phyloP scores from a whole-genome alignment of 2,329 filamentous ascomycete genomes.

The Ceratocystis eucalypticola region DNA sequence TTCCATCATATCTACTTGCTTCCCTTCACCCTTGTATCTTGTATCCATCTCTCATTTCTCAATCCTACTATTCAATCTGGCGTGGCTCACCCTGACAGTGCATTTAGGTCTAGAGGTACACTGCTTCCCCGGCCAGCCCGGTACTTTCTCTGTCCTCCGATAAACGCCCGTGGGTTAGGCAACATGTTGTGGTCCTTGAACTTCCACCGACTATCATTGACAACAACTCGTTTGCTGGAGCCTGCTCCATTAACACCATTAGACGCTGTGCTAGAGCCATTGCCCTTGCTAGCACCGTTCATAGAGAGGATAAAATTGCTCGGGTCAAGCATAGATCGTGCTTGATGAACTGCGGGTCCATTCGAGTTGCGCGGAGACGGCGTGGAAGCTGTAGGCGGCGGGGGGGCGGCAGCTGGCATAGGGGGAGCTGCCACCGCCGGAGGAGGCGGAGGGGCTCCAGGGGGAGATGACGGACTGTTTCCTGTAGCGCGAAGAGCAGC shows the following conservation, averaged over 20 bases:
- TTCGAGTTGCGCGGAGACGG: slow-evolving; percentile 20
- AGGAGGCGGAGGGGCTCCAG: slow-evolving; percentile 29
- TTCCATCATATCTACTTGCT: neutral
- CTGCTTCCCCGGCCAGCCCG: slow-evolving; percentile 85
- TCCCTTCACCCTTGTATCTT: neutral
- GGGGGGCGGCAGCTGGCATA: slow-evolving; percentile 29
- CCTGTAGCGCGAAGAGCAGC: slow-evolving; percentile 16
- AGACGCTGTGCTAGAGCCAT: slow-evolving; percentile 28
- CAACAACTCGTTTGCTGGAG: slow-evolving; percentile 34
- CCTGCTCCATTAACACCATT: slow-evolving; percentile 23
- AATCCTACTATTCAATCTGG: neutral
- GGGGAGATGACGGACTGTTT: slow-evolving; percentile 25
- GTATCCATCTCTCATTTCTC: neutral
- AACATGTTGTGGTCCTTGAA: slow-evolving; percentile 73
- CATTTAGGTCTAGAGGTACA: slow-evolving; percentile 72
- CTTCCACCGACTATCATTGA: slow-evolving; percentile 71
- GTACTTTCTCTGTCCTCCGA: slow-evolving; percentile 63
- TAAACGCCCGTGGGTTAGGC: slow-evolving; percentile 73
- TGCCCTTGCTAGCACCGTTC: slow-evolving; percentile 42
- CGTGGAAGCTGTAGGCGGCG: slow-evolving; percentile 26
- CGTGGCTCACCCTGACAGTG: slow-evolving; percentile 28
- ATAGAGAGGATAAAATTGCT: slow-evolving; percentile 59
- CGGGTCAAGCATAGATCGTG: slow-evolving; percentile 57
- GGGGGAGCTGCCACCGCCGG: slow-evolving; percentile 30
- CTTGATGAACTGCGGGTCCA: slow-evolving; percentile 16